phyloP scores from a whole-genome alignment of 805 yeast genomes.

The Myxozyma udenii region DNA sequence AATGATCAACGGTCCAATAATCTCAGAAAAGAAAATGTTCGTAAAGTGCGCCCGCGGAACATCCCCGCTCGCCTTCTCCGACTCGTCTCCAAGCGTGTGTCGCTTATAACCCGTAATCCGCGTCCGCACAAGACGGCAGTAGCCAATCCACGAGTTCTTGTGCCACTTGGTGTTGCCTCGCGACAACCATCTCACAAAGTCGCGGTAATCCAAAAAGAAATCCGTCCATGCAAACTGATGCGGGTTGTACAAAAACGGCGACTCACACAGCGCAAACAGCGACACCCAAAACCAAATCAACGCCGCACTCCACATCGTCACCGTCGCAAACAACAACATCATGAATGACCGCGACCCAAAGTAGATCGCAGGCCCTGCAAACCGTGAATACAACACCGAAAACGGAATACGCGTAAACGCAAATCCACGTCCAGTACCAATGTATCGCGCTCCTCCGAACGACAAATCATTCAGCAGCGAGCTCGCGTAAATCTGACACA shows the following conservation, averaged over 20 bases:
- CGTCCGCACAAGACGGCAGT: conserved; percentile 73
- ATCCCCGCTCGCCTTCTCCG: conserved; percentile 66
- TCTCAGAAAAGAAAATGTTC: conserved; percentile 76
- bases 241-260: conserved; percentile 95
- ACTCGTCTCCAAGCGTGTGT: conserved; percentile 59
- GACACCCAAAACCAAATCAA: conserved; percentile 97
- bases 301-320: conserved; percentile 91
- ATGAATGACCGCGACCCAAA: conserved; percentile 68
- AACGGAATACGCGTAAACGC: conserved; percentile 81
- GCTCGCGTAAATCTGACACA: conserved; percentile 85
- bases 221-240: conserved; percentile 97
- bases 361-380: conserved; percentile 73
- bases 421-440: conserved; percentile 91
- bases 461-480: conserved; percentile 71
- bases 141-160: conserved; percentile 75
- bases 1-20: conserved; percentile 66
- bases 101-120: conserved; percentile 89
- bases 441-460: conserved; percentile 88
- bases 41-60: conserved; percentile 72
- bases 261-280: conserved; percentile 75
- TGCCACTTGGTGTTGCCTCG: conserved; percentile 71
- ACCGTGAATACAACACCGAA: conserved; percentile 66
- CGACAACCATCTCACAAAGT: conserved; percentile 81
- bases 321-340: conserved; percentile 68
- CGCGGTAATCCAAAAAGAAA: conserved; percentile 94